Conservation (phyloP, 2,329 filamentous ascomycete species). For the Dactylonectria macrodidyma region DNA sequence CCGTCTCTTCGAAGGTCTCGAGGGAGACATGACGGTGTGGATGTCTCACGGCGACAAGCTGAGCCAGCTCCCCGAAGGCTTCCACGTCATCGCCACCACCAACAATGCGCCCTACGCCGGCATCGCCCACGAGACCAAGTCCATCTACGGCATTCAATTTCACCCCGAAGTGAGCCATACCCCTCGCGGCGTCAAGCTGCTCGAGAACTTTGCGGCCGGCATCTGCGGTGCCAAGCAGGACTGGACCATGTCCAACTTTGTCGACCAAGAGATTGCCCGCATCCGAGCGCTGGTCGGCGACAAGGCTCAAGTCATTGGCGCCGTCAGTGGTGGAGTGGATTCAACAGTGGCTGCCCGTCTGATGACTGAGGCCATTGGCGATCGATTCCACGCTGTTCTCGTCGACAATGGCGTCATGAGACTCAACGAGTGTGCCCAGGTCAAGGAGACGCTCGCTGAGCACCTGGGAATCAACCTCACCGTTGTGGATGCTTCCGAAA, state of each 20-base stretch:
- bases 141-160: constrained; percentile 71
- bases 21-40: constrained; percentile 5
- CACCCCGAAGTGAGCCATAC: constrained; percentile 79
- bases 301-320: constrained; percentile 66
- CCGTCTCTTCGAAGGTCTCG: constrained; percentile 17
- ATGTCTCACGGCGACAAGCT: constrained; percentile 20
- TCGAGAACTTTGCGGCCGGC: constrained; percentile 86
- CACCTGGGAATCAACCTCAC: constrained; percentile 92
- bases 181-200: constrained; percentile 66
- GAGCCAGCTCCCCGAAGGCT: constrained; percentile 8
- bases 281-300: constrained; percentile 75
- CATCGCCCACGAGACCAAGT: constrained; percentile 14
- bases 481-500: constrained; percentile 83
- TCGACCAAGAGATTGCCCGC: constrained; percentile 83
- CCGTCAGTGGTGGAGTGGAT: constrained; percentile 43
- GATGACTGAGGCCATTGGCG: constrained; percentile 86
- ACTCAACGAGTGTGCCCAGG: constrained; percentile 84
- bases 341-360: constrained; percentile 86
- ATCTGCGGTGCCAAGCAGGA: constrained; percentile 83
- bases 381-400: constrained; percentile 88
- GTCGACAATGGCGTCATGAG: constrained; percentile 92
- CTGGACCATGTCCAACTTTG: constrained; percentile 90
- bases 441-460: constrained; percentile 82
- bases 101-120: constrained; percentile 17
- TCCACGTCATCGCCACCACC: constrained; percentile 8